Conservation (phyloP, 2,329 filamentous ascomycete genomes). For the Xenosphaeropsis pyriputrescens region DNA sequence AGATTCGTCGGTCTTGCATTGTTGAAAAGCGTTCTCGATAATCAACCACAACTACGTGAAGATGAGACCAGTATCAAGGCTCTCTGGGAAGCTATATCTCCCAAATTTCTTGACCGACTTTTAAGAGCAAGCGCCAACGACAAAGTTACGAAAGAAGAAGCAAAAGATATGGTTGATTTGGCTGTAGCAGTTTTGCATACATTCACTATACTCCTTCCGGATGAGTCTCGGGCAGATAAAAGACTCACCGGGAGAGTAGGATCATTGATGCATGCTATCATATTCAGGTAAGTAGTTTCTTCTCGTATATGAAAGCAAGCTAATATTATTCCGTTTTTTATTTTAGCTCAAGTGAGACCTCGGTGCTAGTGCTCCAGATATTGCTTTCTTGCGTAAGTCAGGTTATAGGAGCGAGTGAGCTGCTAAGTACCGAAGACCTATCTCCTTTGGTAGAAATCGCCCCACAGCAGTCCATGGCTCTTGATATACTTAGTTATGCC, state of each 20-base stretch:
- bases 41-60: conserved; percentile 32
- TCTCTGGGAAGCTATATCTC: conserved; percentile 44
- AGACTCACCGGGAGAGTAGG: conserved; percentile 38
- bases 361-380: conserved; percentile 36
- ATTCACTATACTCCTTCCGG: conserved; percentile 41
- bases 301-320: neutral
- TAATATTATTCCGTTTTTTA: conserved; percentile 5
- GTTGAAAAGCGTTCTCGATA: conserved; percentile 51
- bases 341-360: conserved; percentile 36
- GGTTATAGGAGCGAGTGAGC: conserved; percentile 30
- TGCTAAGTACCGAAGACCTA: conserved; percentile 34
- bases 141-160: conserved; percentile 23
- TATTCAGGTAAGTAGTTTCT: conserved; percentile 31
- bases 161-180: conserved; percentile 46
- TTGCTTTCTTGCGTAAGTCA: conserved; percentile 39
- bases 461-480: conserved; percentile 32
- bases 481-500: conserved; percentile 39
- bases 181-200: conserved; percentile 48
- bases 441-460: conserved; percentile 41
- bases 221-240: conserved; percentile 24
- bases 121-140: conserved; percentile 34
- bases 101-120: conserved; percentile 49
- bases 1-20: conserved; percentile 54
- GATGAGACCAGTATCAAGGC: conserved; percentile 28
- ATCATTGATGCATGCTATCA: conserved; percentile 33